Percentiles rank a stretch among this genome's conserved stretches.
Conservation (phyloP, 163 green algal genomes). For the Chloroidium sp. region DNA sequence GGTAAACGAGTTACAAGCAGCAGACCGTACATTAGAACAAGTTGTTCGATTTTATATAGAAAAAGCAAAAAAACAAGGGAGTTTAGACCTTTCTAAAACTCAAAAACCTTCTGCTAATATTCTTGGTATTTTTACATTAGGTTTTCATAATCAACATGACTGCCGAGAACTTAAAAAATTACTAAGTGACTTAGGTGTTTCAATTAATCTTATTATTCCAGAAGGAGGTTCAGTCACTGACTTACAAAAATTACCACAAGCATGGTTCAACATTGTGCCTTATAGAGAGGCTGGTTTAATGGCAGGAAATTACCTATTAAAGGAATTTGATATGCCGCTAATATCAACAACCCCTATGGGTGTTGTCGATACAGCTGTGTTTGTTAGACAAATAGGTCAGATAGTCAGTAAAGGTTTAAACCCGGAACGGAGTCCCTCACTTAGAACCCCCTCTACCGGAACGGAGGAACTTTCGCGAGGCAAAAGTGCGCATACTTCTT, state of each 20-base stretch:
- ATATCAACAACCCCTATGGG: slow-evolving; percentile 35
- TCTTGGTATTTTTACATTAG: slow-evolving; percentile 32
- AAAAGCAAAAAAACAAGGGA: slow-evolving; percentile 13
- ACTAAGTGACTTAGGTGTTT: slow-evolving; percentile 29
- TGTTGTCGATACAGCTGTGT: slow-evolving; percentile 33
- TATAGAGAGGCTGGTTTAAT: slow-evolving; percentile 35
- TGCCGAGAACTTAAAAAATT: slow-evolving; percentile 29
- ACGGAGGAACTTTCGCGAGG: no score
- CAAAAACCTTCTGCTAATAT: slow-evolving; percentile 27
- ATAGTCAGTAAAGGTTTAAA: slow-evolving; percentile 5
- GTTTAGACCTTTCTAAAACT: slow-evolving; percentile 16
- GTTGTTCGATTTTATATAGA: slow-evolving; percentile 27
- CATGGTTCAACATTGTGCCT: slow-evolving; percentile 33
- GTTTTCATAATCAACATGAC: slow-evolving; percentile 38
- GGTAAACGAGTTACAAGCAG: slow-evolving; percentile 26
- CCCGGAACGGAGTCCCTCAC: no score
- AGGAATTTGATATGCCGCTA: slow-evolving; percentile 35
- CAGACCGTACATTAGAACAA: slow-evolving; percentile 15
- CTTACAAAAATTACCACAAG: slow-evolving; percentile 26
- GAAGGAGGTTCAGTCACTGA: slow-evolving; percentile 30
- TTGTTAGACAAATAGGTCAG: slow-evolving; percentile 26
- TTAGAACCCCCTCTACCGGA: no score
- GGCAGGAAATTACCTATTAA: slow-evolving; percentile 29
- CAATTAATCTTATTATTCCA: slow-evolving; percentile 32
- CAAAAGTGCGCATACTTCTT: no score